phyloP scores from a whole-genome alignment of 2,329 filamentous ascomycete species.

The Colletotrichum camelliae region DNA sequence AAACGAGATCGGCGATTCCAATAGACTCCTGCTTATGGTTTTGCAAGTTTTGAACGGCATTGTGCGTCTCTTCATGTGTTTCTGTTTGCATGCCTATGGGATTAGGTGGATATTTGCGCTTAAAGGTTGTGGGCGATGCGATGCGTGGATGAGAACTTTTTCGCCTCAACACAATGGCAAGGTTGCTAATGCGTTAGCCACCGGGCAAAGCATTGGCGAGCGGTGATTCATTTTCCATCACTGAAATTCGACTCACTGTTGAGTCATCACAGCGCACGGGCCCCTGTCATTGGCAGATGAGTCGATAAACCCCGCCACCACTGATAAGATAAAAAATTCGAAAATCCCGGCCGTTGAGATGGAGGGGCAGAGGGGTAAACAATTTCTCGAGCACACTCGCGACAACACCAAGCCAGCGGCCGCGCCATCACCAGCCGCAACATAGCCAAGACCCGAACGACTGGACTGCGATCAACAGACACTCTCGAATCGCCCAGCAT shows the following conservation, averaged over 20 bases:
- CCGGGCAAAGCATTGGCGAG: too few species aligned
- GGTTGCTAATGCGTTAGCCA: too few species aligned
- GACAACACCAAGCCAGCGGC: background rate
- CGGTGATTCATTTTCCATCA: background rate
- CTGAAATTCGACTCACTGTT: background rate
- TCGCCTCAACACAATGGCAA: too few species aligned
- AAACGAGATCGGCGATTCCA: too few species aligned
- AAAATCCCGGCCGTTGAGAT: background rate
- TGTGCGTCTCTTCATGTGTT: too few species aligned
- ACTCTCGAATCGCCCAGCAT: background rate
- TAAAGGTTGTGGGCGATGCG: too few species aligned
- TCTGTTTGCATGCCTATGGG: too few species aligned
- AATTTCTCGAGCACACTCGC: background rate
- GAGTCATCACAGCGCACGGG: constrained; percentile 13
- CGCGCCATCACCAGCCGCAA: background rate
- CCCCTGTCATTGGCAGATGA: background rate
- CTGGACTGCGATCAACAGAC: background rate
- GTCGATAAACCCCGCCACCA: constrained; percentile 3
- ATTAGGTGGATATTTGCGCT: too few species aligned
- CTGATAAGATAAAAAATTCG: constrained; percentile 22
- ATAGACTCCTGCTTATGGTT: too few species aligned
- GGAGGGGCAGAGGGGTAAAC: constrained; percentile 10
- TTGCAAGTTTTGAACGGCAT: too few species aligned
- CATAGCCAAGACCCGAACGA: background rate
- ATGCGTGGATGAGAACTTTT: too few species aligned